phyloP scores from a whole-genome alignment of 2,329 filamentous ascomycete species.

The Tolypocladium album region DNA sequence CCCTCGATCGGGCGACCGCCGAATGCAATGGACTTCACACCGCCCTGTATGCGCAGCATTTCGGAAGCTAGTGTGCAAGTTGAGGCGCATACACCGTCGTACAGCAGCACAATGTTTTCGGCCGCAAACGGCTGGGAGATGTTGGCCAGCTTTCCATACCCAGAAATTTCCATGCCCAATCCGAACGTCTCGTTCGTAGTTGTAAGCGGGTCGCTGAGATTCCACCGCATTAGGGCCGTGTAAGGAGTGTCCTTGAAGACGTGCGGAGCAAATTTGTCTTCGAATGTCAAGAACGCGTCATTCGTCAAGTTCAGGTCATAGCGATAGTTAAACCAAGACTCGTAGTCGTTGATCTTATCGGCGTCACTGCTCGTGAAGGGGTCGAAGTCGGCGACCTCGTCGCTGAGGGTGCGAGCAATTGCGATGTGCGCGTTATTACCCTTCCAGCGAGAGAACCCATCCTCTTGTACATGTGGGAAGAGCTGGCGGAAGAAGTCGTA shows the following conservation, averaged over 20 bases:
- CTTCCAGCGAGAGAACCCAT: slow-evolving; percentile 29
- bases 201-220: slow-evolving; percentile 31
- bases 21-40: slow-evolving; percentile 40
- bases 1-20: slow-evolving; percentile 37
- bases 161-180: slow-evolving; percentile 25
- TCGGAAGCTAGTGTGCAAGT: slow-evolving; percentile 47
- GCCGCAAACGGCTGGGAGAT: slow-evolving; percentile 42
- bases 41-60: slow-evolving; percentile 38
- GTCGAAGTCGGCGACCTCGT: slow-evolving; percentile 30
- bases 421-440: slow-evolving; percentile 28
- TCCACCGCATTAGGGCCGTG: slow-evolving; percentile 40
- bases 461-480: slow-evolving; percentile 25
- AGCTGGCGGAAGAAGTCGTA: slow-evolving; percentile 52
- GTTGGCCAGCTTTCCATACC: slow-evolving; percentile 25
- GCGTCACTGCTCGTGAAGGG: slow-evolving; percentile 30
- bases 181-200: slow-evolving; percentile 24
- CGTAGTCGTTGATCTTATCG: slow-evolving; percentile 28
- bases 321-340: slow-evolving; percentile 38
- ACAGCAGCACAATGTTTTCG: slow-evolving; percentile 48
- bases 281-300: slow-evolving; percentile 38
- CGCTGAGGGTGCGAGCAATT: slow-evolving; percentile 31
- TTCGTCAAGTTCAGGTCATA: slow-evolving; percentile 36
- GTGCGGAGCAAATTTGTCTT: slow-evolving; percentile 30
- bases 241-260: slow-evolving; percentile 39
- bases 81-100: slow-evolving; percentile 48